A percentile compares a stretch with the other conserved stretches of the same genome.
Evolutionary conservation across 352 stramenopile species (phyloP).

Genomic region (Phytophthora macrochlamydospora): DNA sequence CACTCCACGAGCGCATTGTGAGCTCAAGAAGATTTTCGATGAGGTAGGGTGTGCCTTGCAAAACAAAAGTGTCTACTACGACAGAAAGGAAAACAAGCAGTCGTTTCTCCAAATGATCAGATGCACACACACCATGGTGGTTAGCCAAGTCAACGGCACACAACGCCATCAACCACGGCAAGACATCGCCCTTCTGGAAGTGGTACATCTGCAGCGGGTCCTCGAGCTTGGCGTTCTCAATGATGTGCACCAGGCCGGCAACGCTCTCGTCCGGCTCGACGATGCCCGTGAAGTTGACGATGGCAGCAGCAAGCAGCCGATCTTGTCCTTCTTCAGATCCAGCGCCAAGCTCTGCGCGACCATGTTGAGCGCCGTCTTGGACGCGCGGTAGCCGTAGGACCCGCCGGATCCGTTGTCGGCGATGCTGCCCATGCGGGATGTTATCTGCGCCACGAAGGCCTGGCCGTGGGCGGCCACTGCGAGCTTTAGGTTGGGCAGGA

Average conservation of each 20-base stretch:
- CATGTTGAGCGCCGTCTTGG: constrained; percentile 85
- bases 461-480: constrained; percentile 36
- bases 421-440: constrained; percentile 67
- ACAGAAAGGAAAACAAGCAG: too few species aligned
- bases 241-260: constrained; percentile 52
- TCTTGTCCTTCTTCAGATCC: constrained; percentile 58
- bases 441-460: constrained; percentile 64
- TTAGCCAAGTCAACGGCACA: too few species aligned
- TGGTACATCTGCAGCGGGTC: constrained; percentile 62
- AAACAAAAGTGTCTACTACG: too few species aligned
- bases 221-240: constrained; percentile 53
- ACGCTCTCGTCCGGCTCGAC: constrained; percentile 55
- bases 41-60: too few species aligned
- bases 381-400: constrained; percentile 79
- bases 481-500: constrained; percentile 59
- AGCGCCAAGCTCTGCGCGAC: constrained; percentile 58
- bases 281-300: constrained; percentile 50
- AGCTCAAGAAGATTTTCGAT: too few species aligned
- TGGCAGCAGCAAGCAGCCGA: constrained; percentile 60
- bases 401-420: constrained; percentile 60
- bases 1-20: too few species aligned
- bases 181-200: constrained; percentile 49
- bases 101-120: too few species aligned
- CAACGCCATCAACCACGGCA: constrained; percentile 57
- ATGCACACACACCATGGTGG: too few species aligned